Conservation (phyloP, 1,284 basidiomycete genomes). For the Heterobasidion occidentale region DNA sequence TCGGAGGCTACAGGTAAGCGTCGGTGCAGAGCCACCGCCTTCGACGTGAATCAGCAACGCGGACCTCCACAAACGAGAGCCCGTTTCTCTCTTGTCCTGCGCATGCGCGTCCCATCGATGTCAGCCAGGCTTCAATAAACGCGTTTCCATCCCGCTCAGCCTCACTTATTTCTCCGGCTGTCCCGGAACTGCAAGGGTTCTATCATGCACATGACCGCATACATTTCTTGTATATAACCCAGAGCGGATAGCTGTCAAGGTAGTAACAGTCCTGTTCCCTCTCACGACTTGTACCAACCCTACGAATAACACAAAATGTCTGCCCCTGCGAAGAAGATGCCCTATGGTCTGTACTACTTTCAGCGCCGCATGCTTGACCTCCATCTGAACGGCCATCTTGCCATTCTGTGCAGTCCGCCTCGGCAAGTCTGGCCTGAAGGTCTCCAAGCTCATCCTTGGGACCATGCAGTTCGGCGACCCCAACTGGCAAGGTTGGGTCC, state of each 20-base stretch:
- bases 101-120: background rate
- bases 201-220: background rate
- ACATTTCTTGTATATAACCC: too few relatives aligned
- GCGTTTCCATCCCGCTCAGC: background rate
- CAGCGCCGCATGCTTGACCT: too few relatives aligned
- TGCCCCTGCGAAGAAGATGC: background rate
- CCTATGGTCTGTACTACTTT: background rate
- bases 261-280: too few relatives aligned
- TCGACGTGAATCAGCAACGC: background rate
- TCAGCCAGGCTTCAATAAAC: background rate
- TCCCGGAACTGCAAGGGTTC: background rate
- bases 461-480: conserved; percentile 28
- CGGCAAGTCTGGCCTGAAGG: conserved; percentile 31
- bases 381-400: too few relatives aligned
- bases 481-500: conserved; percentile 26
- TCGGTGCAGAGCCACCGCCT: background rate
- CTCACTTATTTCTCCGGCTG: background rate
- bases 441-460: conserved; percentile 30
- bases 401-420: conserved; percentile 22
- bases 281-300: too few relatives aligned
- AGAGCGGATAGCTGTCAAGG: too few relatives aligned
- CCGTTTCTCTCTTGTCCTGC: background rate
- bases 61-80: background rate
- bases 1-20: background rate
- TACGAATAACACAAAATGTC: background rate